These are phyloP conservation scores for Tribonema minus DNA, from an alignment of 108 stramenopile species.

Conservation along the genomic window DNA sequence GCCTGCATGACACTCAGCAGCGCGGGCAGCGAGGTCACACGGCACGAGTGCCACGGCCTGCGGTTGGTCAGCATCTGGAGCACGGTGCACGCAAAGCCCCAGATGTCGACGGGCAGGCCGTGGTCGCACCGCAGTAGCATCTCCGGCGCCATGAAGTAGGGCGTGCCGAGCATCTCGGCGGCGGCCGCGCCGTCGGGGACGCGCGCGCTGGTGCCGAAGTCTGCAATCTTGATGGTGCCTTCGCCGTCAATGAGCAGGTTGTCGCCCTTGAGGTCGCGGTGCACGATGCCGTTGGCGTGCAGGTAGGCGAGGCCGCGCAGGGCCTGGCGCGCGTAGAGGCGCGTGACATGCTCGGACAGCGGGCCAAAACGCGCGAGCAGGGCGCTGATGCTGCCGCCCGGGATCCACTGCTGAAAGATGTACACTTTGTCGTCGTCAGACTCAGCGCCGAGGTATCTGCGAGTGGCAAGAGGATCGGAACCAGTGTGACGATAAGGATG, in stretches of 20 bases:
- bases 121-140: slow-evolving; percentile 65
- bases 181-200: too few relatives aligned
- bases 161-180: slow-evolving; percentile 53
- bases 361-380: slow-evolving; percentile 61
- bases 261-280: slow-evolving; percentile 37
- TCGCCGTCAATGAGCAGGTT: slow-evolving; percentile 54
- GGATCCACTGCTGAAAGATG: slow-evolving; percentile 15
- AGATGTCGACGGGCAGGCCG: slow-evolving; percentile 46
- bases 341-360: neutral
- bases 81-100: slow-evolving; percentile 48
- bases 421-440: neutral
- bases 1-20: neutral
- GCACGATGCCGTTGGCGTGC: slow-evolving; percentile 56
- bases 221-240: slow-evolving; percentile 54
- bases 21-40: slow-evolving; percentile 50
- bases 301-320: slow-evolving; percentile 9
- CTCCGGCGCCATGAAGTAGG: slow-evolving; percentile 53
- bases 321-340: slow-evolving; percentile 1
- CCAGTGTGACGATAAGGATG: too few relatives aligned
- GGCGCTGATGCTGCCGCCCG: slow-evolving; percentile 5
- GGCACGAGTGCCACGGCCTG: slow-evolving; percentile 68
- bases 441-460: slow-evolving; percentile 36
- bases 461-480: too few relatives aligned
- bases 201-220: too few relatives aligned
- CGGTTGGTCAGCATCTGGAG: slow-evolving; percentile 74